phyloP scores from a whole-genome alignment of 2,329 filamentous ascomycete genomes.

The Dothideomycetidae sp. region DNA sequence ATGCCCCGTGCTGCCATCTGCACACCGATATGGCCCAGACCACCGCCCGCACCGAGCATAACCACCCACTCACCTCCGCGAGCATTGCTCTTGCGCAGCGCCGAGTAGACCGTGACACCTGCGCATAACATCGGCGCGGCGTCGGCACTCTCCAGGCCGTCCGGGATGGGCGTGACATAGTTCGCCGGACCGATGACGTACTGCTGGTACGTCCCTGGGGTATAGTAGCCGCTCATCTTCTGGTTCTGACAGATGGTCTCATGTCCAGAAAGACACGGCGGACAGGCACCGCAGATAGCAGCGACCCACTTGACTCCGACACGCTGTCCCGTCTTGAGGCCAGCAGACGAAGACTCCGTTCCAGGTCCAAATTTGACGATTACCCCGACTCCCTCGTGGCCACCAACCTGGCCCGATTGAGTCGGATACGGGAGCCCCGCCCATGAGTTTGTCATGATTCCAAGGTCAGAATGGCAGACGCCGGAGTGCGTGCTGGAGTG shows the following conservation, averaged over 20 bases:
- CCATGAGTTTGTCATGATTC: slow-evolving; percentile 39
- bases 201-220: slow-evolving; percentile 56
- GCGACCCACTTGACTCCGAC: slow-evolving; percentile 59
- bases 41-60: slow-evolving; percentile 27
- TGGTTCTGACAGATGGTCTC: slow-evolving; percentile 43
- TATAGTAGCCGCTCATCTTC: slow-evolving; percentile 52
- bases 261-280: slow-evolving; percentile 39
- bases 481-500: slow-evolving; percentile 27
- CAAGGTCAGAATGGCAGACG: slow-evolving; percentile 51
- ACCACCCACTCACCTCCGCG: slow-evolving; percentile 47
- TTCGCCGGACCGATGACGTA: slow-evolving; percentile 49
- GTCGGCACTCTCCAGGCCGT: slow-evolving; percentile 41
- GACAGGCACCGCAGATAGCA: slow-evolving; percentile 40
- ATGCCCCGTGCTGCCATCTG: slow-evolving; percentile 47
- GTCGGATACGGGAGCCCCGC: slow-evolving; percentile 44
- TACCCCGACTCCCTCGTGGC: slow-evolving; percentile 52
- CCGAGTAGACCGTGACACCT: slow-evolving; percentile 53
- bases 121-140: slow-evolving; percentile 55
- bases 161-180: slow-evolving; percentile 58
- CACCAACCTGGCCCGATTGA: slow-evolving; percentile 48
- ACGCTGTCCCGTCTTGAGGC: slow-evolving; percentile 50
- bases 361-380: slow-evolving; percentile 52
- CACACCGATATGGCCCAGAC: slow-evolving; percentile 49
- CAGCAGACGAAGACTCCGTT: slow-evolving; percentile 37
- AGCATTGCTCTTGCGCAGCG: slow-evolving; percentile 46